Evolutionary conservation across 352 stramenopile species (phyloP), one percentile per base, ranked within the genome.

Genomic region (Pythium volutum): DNA sequence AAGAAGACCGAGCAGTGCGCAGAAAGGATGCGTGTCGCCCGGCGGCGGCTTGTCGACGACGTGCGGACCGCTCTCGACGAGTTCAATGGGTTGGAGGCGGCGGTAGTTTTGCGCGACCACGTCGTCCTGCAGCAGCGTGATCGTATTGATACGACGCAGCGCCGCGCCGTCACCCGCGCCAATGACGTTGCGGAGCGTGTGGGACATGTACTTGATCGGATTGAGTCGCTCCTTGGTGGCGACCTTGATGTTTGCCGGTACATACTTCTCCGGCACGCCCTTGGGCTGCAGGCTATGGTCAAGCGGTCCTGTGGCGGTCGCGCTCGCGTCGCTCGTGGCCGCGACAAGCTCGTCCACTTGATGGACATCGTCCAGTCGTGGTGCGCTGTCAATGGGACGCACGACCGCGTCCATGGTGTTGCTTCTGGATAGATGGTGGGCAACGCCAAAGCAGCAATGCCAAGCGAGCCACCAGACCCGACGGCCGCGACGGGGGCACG

Each of bases 1-100:
- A 2, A 74, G 53, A 43, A 76, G 54, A 15, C 70, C 70, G 14
- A 74, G 20, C 33, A 55, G 20, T 12, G 49, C 31, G 31, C 31
- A 55, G 29, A 22, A 12, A 1, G 31, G 49, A 18, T 55, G 31
- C n/a, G 49, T 46, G 31, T 55, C 49, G n/a, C 49, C 49, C 22
- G 49, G 49, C 6, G 31, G 31, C 29, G 31, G 49, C 31, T 45
- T 45, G 31, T 55, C 49, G 0, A 15, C 4, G 16, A 55, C 18
- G 18, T 26, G 15, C 2, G 31, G 18, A 0, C 49, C 49, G 11
- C 49, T 55, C 31, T 55, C 49, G 49, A 55, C 31, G 1, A 55
- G 31, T 31, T 55, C 18, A 23, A 55, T 55, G 31, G 49, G 49
- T 18, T 45, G 20, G 7, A 55, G 33, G 23, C 29, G 49, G 9